Base-by-base conservation (phyloP, 1,284 basidiomycete species). In the Apiotrichum domesticum region DNA sequence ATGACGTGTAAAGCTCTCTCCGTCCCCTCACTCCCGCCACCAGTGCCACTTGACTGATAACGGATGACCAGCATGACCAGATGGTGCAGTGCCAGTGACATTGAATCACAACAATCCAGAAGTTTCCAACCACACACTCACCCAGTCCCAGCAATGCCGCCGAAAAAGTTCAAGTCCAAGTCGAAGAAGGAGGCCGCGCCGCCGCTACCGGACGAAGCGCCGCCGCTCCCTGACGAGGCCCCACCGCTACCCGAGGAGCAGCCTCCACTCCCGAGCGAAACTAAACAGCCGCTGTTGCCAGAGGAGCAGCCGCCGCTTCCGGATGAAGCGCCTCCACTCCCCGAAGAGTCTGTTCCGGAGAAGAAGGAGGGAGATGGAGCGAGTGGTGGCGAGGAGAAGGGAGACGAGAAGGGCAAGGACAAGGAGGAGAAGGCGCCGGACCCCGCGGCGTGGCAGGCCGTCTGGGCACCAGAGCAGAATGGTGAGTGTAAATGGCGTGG, bases 391-490 rank as follows among this genome's bases (percentile, higher is more conserved):
- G 46, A 49, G 9, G 59, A 45, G 4, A 52, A 54, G 1, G 51
- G 46, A 15, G 53, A 52, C 11, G 55, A 57, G 1, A 52, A 33
- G 13, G 42, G 41, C 42, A 52, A 37, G 51, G 14, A 46, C 29
- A 41, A 51, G 45, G 11, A 42, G 14, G 37, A 39, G 13, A 56
- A 56, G 39, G 42, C 21, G 2, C 35, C 55, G 6, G 40, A 37
- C 7, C 50, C 57, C 7, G 66, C 68, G 45, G 61, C 67, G 1
- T 93, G 90, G 90, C 90, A 92, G 74, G 90, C 90, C 33, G 83
- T 94, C 42, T 93, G 83, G 80, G 85, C 90, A 1, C 83, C 88
- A 0, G 81, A 85, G 58, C 84, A 88, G 77, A 87, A 84, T 74
- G 75, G 74, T 76, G 35, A 59, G 73, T 62, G 2, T 2, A 34